Evolutionary conservation across 78 protist species (phyloP).

Genomic region (Paratrimastix pyriformis): DNA sequence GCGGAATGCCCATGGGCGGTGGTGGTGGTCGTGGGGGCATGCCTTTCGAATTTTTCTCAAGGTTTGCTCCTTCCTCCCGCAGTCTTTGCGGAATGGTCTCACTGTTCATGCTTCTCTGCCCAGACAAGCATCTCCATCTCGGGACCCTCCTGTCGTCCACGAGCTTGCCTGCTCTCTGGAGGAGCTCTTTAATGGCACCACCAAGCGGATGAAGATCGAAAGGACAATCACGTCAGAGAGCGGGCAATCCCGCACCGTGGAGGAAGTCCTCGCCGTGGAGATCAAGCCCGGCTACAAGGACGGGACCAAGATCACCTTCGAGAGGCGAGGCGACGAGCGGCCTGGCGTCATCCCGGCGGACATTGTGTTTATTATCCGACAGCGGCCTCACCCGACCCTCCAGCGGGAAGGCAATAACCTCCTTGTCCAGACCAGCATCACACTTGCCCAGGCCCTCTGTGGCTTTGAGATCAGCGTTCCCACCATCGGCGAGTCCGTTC

Average conservation of each 20-base stretch:
- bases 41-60: no score
- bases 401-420: constrained; percentile 2
- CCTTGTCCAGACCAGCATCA: neutral
- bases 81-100: no score
- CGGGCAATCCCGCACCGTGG: constrained; percentile 3
- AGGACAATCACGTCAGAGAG: neutral
- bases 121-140: neutral
- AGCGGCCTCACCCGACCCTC: neutral
- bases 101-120: no score
- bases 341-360: constrained; percentile 18
- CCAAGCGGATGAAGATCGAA: constrained; percentile 21
- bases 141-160: constrained; percentile 12
- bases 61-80: no score
- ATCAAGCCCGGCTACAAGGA: constrained; percentile 19
- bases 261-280: neutral
- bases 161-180: constrained; percentile 6
- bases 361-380: neutral
- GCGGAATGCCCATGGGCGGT: no score
- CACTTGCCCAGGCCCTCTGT: constrained; percentile 14
- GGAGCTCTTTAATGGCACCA: constrained; percentile 18
- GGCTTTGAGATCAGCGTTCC: constrained; percentile 4
- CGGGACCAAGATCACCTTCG: constrained; percentile 15
- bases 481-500: constrained; percentile 1
- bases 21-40: no score
- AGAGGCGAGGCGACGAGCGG: constrained; percentile 6